Evolutionary conservation across 2,329 filamentous ascomycete genomes (phyloP).

Genomic region (Neonectria hederae): DNA sequence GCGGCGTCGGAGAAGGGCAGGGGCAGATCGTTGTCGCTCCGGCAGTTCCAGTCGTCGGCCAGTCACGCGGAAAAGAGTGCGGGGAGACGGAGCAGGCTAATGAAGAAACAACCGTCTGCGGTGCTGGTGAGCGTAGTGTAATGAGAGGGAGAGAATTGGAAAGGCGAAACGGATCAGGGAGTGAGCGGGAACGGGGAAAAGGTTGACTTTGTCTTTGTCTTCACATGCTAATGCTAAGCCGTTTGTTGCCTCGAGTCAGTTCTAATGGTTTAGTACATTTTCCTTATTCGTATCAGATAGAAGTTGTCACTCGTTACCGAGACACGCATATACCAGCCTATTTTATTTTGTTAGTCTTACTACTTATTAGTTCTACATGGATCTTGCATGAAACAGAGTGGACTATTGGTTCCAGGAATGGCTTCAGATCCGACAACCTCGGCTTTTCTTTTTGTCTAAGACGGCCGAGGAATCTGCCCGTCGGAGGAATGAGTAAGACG

Average conservation of each 20-base stretch:
- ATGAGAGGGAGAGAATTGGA: constrained; percentile 3
- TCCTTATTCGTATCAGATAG: constrained; percentile 5
- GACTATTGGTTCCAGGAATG: not conserved
- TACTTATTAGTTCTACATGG: not conserved
- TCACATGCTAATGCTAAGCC: not conserved
- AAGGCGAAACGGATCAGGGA: not conserved
- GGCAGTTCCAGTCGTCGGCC: not conserved
- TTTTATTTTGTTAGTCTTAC: not conserved
- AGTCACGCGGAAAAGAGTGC: constrained; percentile 11
- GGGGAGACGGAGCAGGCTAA: constrained; percentile 10
- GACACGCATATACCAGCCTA: not conserved
- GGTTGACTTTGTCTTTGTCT: not conserved
- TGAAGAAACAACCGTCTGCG: constrained; percentile 11
- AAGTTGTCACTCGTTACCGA: not conserved
- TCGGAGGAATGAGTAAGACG: not conserved
- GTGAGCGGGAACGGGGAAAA: not conserved
- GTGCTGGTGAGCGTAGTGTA: constrained; percentile 7
- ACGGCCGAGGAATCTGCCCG: not conserved
- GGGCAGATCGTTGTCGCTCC: not conserved
- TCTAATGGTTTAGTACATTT: not conserved
- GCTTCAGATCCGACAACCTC: not conserved
- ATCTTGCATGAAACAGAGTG: not conserved
- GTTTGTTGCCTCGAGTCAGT: not conserved
- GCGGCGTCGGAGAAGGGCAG: constrained; percentile 6
- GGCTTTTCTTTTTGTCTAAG: not conserved